phyloP scores from a whole-genome alignment of 2,329 filamentous ascomycete species.

The Colletotrichum ledebouriae region DNA sequence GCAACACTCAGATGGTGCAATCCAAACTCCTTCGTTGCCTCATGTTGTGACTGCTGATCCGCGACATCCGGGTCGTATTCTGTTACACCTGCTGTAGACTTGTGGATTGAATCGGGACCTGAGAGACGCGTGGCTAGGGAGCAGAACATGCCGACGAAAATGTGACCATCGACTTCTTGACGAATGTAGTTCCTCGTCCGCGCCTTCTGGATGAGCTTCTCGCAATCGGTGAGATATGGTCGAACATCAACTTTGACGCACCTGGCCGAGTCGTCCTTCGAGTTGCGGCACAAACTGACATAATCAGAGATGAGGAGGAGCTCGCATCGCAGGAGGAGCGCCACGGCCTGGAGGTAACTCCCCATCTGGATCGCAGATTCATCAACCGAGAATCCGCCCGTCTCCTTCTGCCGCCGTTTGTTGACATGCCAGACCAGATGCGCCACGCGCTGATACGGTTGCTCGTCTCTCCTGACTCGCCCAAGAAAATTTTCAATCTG shows the following conservation, averaged over 20 bases:
- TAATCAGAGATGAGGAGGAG: slow-evolving; percentile 60
- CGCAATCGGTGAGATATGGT: slow-evolving; percentile 55
- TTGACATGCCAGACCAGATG: slow-evolving; percentile 59
- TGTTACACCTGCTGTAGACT: background rate
- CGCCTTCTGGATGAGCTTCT: slow-evolving; percentile 56
- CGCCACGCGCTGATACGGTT: slow-evolving; percentile 62
- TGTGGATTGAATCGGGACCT: background rate
- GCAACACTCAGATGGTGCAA: slow-evolving; percentile 44
- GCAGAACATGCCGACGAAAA: slow-evolving; percentile 64
- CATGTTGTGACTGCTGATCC: background rate
- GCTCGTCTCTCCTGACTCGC: slow-evolving; percentile 58
- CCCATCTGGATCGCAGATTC: slow-evolving; percentile 53
- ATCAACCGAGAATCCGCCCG: slow-evolving; percentile 53
- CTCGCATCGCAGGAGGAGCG: slow-evolving; percentile 64
- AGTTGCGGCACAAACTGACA: slow-evolving; percentile 36
- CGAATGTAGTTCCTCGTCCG: slow-evolving; percentile 51
- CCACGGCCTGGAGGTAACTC: slow-evolving; percentile 56
- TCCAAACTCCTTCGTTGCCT: slow-evolving; percentile 15
- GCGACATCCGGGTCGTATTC: background rate
- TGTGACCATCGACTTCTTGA: slow-evolving; percentile 63
- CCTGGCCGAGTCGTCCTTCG: slow-evolving; percentile 3
- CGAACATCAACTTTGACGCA: slow-evolving; percentile 47
- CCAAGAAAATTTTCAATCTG: slow-evolving; percentile 43
- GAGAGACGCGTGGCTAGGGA: slow-evolving; percentile 54
- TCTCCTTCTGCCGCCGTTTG: slow-evolving; percentile 38